Evolutionary conservation across 1,284 basidiomycete species (phyloP), one percentile per base, ranked within the genome.

Genomic region (Rhodotorula mucilaginosa): DNA sequence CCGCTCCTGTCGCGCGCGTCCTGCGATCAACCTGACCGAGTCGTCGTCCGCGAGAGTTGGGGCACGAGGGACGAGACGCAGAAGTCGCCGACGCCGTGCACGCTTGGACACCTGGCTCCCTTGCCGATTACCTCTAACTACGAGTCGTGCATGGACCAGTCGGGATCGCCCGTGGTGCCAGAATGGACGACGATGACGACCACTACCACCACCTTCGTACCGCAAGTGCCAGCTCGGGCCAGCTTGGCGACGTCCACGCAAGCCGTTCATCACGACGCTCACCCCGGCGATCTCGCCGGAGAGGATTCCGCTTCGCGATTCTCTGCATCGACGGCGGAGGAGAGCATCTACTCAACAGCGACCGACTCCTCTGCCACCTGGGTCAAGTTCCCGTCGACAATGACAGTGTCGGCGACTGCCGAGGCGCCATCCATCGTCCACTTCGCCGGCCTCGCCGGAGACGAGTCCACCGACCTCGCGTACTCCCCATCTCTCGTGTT

Each of bases 21-120:
- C 8, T 46, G 46, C 54, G 54, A 56, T 12, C 26, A 56, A 4
- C 47, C n/a, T 19, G n/a, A 47, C 59, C 29, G 56, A 23, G 26
- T 5, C n/a, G 16, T 19, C 13, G 39, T 23, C 26, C n/a, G 18
- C 10, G 39, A 52, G n/a, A 52, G 67, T 39, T 63, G 56, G 48
- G 67, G 61, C 44, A 29, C 57, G 18, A 47, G 61, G 15, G 57
- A 68, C 18, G 59, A 46, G 63, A 54, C 63, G 44, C 26, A 48
- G 26, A 39, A 54, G 16, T 12, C 26, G 63, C 54, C 29, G n/a
- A 57, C 49, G 46, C 61, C 34, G 5, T 13, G 39, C 39, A 44
- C 39, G 1, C 39, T 13, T 44, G 39, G 39, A 44, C 39, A 13
- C 12, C 12, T 10, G 39, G 39, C 10, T 44, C 39, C 39, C 39